Base-by-base conservation (phyloP, 2,329 filamentous ascomycete species). In the Aspergillus cejpii region DNA sequence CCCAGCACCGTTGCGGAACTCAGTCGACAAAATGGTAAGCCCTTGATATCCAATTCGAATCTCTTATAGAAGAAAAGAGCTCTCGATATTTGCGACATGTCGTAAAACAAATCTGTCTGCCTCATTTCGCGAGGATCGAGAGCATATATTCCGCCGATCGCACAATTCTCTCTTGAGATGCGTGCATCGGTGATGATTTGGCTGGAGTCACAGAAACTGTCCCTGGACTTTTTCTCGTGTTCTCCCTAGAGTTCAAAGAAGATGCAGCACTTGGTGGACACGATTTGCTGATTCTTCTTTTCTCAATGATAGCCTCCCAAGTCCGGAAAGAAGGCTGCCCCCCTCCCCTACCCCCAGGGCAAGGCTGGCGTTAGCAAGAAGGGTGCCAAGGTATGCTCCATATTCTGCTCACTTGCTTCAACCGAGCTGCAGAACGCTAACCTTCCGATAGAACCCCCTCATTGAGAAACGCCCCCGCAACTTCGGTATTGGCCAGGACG, bases 221-320 rank as follows among this genome's bases (percentile, higher is more conserved):
- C 74, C 74, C 74, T 74, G 79, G 75, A 77, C 55, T 33, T 52
- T 65, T 58, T 66, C 72, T 59, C 57, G 53, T 64, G 55, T 51
- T 74, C 85, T 92, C 87, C 84, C 76, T 94, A 94, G 88, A 94
- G 88, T 85, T 85, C 75, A 85, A 81, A 84, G 83, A 86, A 88
- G 84, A 86, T 78, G 69, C 72, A 78, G 76, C 63, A 61, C 55
- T 81, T 83, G 79, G 78, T 84, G 84, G 80, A 83, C 80, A 81
- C 78, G 80, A 74, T 78, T 74, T 72, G 85, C 89, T 96, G 86
- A 69, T 87, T 84, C 88, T 94, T 86, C 92, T 90, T 53, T 94
- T 88, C 91, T 97, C 91, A 92, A 97, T 97, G 90, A 97, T 79
- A 97, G 92, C 88, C 92, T 85, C 87, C 91, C 72, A 98, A 97